These are phyloP conservation scores for Populus euphratica DNA, from an alignment of 345 rosid genomes.

Conservation along the genomic window DNA sequence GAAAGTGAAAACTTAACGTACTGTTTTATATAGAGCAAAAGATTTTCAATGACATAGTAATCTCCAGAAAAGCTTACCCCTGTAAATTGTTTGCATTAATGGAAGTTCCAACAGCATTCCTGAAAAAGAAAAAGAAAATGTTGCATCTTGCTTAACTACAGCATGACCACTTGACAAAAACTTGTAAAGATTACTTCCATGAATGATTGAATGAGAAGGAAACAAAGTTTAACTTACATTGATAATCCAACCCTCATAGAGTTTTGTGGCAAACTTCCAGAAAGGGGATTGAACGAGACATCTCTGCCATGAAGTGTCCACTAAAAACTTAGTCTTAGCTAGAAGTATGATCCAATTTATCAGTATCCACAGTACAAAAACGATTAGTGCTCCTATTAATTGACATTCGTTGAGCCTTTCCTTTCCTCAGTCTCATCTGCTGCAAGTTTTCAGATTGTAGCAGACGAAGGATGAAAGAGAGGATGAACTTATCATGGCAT, in stretches of 20 bases:
- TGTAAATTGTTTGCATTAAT: slow-evolving; percentile 29
- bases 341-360: background rate
- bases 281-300: slow-evolving; percentile 53
- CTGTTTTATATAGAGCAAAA: background rate
- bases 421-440: background rate
- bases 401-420: background rate
- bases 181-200: background rate
- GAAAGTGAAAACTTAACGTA: background rate
- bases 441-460: background rate
- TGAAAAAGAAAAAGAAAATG: slow-evolving; percentile 21
- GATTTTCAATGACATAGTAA: background rate
- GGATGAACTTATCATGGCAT: background rate
- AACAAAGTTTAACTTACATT: slow-evolving; percentile 33
- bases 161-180: background rate
- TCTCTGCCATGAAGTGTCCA: slow-evolving; percentile 34
- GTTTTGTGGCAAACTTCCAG: slow-evolving; percentile 40
- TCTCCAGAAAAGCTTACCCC: slow-evolving; percentile 21
- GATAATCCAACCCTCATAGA: slow-evolving; percentile 32
- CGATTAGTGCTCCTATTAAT: background rate
- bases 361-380: background rate
- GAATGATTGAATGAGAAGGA: background rate
- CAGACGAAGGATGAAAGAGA: background rate
- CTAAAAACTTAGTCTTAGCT: background rate
- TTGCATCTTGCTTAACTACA: slow-evolving; percentile 11
- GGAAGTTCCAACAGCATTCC: slow-evolving; percentile 49